Conservation (phyloP, 768 basidiomycete species). For the Porphyrellus cyaneotinctus region DNA sequence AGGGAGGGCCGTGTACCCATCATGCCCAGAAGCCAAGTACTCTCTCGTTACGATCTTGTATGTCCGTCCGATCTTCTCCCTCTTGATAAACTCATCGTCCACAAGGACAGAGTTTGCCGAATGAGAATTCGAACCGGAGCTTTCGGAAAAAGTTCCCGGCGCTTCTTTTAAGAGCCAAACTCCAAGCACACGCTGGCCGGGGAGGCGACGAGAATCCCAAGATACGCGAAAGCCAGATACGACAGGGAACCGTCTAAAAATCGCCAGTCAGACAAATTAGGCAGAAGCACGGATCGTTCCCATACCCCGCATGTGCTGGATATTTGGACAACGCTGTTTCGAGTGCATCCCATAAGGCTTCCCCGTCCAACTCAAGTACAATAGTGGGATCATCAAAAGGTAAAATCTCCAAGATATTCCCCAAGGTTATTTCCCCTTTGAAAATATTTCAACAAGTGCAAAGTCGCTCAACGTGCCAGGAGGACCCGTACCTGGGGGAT, state of each 20-base stretch:
- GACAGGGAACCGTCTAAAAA: constrained; percentile 76
- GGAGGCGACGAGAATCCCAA: constrained; percentile 78
- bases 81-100: constrained; percentile 52
- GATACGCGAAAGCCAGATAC: constrained; percentile 79
- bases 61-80: constrained; percentile 47
- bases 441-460: background rate
- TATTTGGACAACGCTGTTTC: constrained; percentile 71
- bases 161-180: constrained; percentile 55
- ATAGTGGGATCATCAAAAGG: constrained; percentile 86
- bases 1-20: constrained; percentile 71
- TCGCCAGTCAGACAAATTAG: background rate
- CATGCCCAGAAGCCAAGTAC: constrained; percentile 82
- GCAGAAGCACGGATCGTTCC: background rate
- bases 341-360: constrained; percentile 72
- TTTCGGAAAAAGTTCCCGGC: constrained; percentile 17
- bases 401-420: constrained; percentile 84
- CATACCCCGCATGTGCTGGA: constrained; percentile 89
- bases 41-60: constrained; percentile 84
- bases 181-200: constrained; percentile 69
- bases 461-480: background rate
- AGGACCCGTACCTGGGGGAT: constrained; percentile 62
- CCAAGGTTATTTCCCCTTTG: constrained; percentile 70
- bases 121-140: constrained; percentile 18
- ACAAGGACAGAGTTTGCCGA: constrained; percentile 33
- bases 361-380: constrained; percentile 76